These are phyloP conservation scores for Psilocybe tampanensis DNA, from an alignment of 768 basidiomycete species.

Conservation along the genomic window DNA sequence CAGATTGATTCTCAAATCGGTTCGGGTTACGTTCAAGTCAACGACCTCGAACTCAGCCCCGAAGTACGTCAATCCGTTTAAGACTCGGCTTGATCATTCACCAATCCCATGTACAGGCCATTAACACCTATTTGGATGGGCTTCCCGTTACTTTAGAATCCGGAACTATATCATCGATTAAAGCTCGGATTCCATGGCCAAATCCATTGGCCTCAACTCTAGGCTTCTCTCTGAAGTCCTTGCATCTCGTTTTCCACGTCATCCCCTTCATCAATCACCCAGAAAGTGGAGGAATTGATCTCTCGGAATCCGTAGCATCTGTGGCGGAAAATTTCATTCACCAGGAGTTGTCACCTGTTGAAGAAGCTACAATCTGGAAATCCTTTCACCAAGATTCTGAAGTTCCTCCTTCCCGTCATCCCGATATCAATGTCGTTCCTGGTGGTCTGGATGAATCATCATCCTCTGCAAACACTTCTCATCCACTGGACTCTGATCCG, in stretches of 20 bases:
- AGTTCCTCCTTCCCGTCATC: slow-evolving; percentile 19
- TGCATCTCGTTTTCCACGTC: slow-evolving; percentile 68
- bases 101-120: slow-evolving; percentile 51
- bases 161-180: slow-evolving; percentile 75
- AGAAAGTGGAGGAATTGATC: slow-evolving; percentile 35
- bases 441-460: slow-evolving; percentile 67
- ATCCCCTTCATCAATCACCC: slow-evolving; percentile 26
- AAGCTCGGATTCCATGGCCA: slow-evolving; percentile 82
- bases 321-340: slow-evolving; percentile 88
- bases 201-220: slow-evolving; percentile 79
- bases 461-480: slow-evolving; percentile 41
- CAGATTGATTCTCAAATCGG: slow-evolving; percentile 93
- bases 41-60: slow-evolving; percentile 77
- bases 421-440: slow-evolving; percentile 54
- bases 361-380: slow-evolving; percentile 70
- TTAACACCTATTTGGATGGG: slow-evolving; percentile 67
- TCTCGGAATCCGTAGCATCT: slow-evolving; percentile 81
- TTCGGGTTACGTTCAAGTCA: slow-evolving; percentile 87
- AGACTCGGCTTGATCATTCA: slow-evolving; percentile 9
- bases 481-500: slow-evolving; percentile 55
- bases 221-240: slow-evolving; percentile 67
- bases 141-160: slow-evolving; percentile 70
- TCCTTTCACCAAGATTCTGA: slow-evolving; percentile 58
- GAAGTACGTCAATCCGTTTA: slow-evolving; percentile 50
- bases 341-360: slow-evolving; percentile 71